Evolutionary conservation across 2,329 filamentous ascomycete species (phyloP).

Genomic region (Claviceps purpurea): DNA sequence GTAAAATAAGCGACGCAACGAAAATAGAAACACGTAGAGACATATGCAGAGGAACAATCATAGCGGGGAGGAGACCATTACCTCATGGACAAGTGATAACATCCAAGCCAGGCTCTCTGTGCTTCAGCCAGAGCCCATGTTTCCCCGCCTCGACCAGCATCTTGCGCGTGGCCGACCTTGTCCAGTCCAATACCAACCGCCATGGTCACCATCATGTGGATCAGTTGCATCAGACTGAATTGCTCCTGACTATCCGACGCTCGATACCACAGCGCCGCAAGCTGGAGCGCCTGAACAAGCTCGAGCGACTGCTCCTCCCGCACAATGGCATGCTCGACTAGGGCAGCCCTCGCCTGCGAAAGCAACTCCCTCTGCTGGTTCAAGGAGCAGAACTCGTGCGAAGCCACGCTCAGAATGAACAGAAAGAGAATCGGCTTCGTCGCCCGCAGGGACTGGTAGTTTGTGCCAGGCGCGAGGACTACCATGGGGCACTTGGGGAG

Average conservation of each 20-base stretch:
- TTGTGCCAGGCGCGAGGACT: not conserved
- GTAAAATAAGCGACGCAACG: too few species aligned
- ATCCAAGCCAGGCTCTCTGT: constrained; percentile 2
- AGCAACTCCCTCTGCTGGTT: not conserved
- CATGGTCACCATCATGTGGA: constrained; percentile 1
- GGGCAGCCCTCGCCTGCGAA: not conserved
- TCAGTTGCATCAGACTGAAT: not conserved
- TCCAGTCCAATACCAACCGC: not conserved
- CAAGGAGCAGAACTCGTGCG: not conserved
- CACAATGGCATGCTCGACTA: constrained; percentile 1
- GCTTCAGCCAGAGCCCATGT: constrained; percentile 3
- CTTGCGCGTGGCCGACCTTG: not conserved
- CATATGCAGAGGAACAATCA: too few species aligned
- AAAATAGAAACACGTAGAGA: too few species aligned
- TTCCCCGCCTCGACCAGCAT: not conserved
- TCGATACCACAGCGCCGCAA: constrained; percentile 2
- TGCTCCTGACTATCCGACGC: not conserved
- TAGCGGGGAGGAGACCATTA: not conserved
- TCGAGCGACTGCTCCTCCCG: constrained; percentile 3
- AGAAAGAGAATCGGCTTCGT: constrained; percentile 4
- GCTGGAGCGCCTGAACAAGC: constrained; percentile 3
- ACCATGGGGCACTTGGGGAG: constrained; percentile 2
- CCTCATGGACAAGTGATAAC: constrained; percentile 3
- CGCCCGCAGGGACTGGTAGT: not conserved
- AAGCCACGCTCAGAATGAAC: constrained; percentile 2